phyloP scores from a whole-genome alignment of 805 yeast genomes.

The Spathaspora sp. region DNA sequence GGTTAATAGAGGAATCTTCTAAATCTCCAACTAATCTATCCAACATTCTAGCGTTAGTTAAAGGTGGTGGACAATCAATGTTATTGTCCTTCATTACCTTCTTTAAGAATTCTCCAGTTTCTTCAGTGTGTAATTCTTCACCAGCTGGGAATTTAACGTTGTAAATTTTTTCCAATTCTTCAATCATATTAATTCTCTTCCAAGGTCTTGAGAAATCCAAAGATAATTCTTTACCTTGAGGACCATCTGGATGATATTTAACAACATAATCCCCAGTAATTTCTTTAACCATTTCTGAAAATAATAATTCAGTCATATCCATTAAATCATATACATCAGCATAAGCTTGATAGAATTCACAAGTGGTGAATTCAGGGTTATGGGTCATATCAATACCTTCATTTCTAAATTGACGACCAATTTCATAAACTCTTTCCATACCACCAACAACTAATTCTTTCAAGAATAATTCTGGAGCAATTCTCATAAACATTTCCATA shows the following conservation, averaged over 20 bases:
- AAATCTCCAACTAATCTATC: constrained; percentile 96
- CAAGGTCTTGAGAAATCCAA: constrained; percentile 94
- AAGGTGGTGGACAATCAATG: constrained; percentile 86
- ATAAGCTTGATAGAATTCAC: constrained; percentile 97
- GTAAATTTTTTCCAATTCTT: constrained; percentile 83
- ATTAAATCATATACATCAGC: constrained; percentile 95
- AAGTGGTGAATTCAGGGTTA: constrained; percentile 98
- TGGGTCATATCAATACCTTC: constrained; percentile 99
- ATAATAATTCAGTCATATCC: constrained; percentile 89
- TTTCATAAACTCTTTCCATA: constrained; percentile 95
- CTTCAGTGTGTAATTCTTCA: constrained; percentile 88
- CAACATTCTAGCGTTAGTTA: constrained; percentile 97
- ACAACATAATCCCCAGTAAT: constrained; percentile 87
- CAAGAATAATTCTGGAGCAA: constrained; percentile 95
- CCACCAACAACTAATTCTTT: constrained; percentile 98
- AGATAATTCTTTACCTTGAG: constrained; percentile 72
- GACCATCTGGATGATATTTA: constrained; percentile 81
- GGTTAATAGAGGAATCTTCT: constrained; percentile 93
- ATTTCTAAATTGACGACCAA: constrained; percentile 97
- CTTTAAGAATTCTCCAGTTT: constrained; percentile 88
- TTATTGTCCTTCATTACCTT: constrained; percentile 72
- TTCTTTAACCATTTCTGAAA: constrained; percentile 96
- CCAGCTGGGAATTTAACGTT: constrained; percentile 94
- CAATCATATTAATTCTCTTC: constrained; percentile 98
- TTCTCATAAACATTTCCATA: constrained; percentile 96